A percentile compares a stretch with the other conserved stretches of the same genome.
Evolutionary conservation across 768 basidiomycete species (phyloP).

Genomic region (Russula sp.): DNA sequence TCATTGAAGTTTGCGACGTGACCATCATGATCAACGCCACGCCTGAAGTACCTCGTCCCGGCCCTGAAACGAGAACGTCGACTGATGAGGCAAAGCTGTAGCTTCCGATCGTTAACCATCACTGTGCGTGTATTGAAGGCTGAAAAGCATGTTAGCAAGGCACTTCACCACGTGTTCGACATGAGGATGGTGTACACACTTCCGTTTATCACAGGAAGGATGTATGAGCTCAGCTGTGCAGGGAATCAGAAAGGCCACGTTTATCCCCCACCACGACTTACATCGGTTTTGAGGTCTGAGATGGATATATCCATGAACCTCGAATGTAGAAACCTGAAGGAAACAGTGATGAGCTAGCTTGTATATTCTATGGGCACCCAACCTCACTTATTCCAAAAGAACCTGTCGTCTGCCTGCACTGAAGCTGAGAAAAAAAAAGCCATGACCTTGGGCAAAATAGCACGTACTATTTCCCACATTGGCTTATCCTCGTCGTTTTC

Average conservation of each 20-base stretch:
- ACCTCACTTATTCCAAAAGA: constrained; percentile 92
- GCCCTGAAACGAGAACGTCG: constrained; percentile 91
- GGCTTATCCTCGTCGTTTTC: constrained; percentile 48
- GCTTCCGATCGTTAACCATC: constrained; percentile 67
- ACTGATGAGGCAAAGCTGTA: constrained; percentile 85
- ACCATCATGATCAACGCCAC: constrained; percentile 85
- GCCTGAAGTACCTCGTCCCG: constrained; percentile 94
- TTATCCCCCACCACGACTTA: constrained; percentile 35
- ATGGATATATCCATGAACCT: constrained; percentile 53
- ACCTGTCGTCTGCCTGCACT: constrained; percentile 81
- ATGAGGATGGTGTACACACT: constrained; percentile 50
- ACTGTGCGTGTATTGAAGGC: constrained; percentile 81
- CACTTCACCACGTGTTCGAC: constrained; percentile 1
- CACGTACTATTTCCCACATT: constrained; percentile 72
- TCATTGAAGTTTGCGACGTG: constrained; percentile 98
- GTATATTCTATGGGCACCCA: not conserved
- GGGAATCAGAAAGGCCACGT: constrained; percentile 17
- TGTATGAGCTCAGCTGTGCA: constrained; percentile 73
- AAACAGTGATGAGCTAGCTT: constrained; percentile 9
- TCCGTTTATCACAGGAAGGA: constrained; percentile 91
- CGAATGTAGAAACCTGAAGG: constrained; percentile 46
- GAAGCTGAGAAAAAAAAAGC: not conserved
- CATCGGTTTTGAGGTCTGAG: constrained; percentile 54
- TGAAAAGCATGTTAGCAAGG: constrained; percentile 30
- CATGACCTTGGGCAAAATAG: not conserved